Evolutionary conservation across 805 yeast genomes (phyloP).

Genomic region (Nakazawaea pomicola): DNA sequence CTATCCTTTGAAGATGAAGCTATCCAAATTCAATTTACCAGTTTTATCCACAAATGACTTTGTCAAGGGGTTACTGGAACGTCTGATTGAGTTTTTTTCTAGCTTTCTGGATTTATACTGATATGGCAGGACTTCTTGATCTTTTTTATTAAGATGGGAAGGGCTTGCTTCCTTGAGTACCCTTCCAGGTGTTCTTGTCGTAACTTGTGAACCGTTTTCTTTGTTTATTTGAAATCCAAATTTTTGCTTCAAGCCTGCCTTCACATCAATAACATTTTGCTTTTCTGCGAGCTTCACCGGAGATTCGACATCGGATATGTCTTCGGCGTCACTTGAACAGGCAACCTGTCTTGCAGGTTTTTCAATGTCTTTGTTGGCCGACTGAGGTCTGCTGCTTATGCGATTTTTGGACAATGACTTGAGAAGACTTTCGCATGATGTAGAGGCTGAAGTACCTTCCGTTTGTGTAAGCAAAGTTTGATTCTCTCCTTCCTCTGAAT

Average conservation of each 20-base stretch:
- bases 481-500: neutral
- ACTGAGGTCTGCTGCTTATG: neutral
- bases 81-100: neutral
- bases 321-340: neutral
- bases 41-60: neutral
- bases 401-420: neutral
- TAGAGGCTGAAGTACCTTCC: neutral
- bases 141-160: neutral
- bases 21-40: constrained; percentile 1
- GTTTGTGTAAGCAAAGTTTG: constrained; percentile 4
- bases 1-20: constrained; percentile 3
- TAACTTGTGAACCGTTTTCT: neutral
- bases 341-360: neutral
- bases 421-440: neutral
- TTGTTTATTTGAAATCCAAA: neutral
- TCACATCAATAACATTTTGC: neutral
- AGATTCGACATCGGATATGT: neutral
- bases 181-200: neutral
- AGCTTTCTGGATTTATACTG: neutral
- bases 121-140: neutral
- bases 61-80: neutral
- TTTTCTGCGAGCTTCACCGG: neutral
- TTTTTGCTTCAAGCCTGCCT: neutral
- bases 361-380: neutral
- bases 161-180: too few relatives aligned